phyloP scores from a whole-genome alignment of 2,329 filamentous ascomycete genomes.

The Ophiocordyceps sinensis region DNA sequence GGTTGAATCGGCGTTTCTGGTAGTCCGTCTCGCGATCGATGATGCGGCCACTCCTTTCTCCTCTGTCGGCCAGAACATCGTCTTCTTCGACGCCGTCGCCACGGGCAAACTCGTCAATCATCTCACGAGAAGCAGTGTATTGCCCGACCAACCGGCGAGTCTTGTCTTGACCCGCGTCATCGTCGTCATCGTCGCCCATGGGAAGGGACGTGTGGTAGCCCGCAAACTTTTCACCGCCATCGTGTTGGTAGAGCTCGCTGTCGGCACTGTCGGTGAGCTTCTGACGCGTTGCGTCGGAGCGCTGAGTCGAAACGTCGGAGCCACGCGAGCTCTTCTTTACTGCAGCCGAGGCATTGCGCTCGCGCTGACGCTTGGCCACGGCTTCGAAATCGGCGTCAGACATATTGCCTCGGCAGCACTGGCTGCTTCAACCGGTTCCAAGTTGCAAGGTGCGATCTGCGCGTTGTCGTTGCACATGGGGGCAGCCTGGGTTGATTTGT shows the following conservation, averaged over 20 bases:
- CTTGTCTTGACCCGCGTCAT: slow-evolving; percentile 63
- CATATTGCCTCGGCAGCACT: slow-evolving; percentile 32
- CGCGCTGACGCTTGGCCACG: slow-evolving; percentile 77
- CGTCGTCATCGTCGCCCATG: slow-evolving; percentile 61
- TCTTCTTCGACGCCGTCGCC: slow-evolving; percentile 82
- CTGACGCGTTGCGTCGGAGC: slow-evolving; percentile 78
- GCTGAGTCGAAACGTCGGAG: slow-evolving; percentile 67
- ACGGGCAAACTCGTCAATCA: slow-evolving; percentile 87
- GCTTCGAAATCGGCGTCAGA: slow-evolving; percentile 75
- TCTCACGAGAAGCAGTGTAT: slow-evolving; percentile 82
- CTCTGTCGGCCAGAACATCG: slow-evolving; percentile 67
- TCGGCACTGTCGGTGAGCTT: slow-evolving; percentile 85
- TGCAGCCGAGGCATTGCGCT: slow-evolving; percentile 72
- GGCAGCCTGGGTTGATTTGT: slow-evolving; percentile 8
- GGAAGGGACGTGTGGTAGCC: slow-evolving; percentile 89
- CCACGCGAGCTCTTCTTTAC: slow-evolving; percentile 70
- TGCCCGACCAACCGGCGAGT: slow-evolving; percentile 77
- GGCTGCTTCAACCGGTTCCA: slow-evolving; percentile 27
- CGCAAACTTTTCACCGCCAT: slow-evolving; percentile 65
- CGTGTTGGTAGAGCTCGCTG: slow-evolving; percentile 70
- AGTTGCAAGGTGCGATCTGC: slow-evolving; percentile 18
- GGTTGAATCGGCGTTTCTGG: slow-evolving; percentile 87
- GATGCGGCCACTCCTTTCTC: slow-evolving; percentile 83
- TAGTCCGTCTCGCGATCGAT: slow-evolving; percentile 92
- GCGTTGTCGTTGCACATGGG: slow-evolving; percentile 22